Evolutionary conservation across 2,329 filamentous ascomycete species (phyloP).

Genomic region (Tolypocladium album): DNA sequence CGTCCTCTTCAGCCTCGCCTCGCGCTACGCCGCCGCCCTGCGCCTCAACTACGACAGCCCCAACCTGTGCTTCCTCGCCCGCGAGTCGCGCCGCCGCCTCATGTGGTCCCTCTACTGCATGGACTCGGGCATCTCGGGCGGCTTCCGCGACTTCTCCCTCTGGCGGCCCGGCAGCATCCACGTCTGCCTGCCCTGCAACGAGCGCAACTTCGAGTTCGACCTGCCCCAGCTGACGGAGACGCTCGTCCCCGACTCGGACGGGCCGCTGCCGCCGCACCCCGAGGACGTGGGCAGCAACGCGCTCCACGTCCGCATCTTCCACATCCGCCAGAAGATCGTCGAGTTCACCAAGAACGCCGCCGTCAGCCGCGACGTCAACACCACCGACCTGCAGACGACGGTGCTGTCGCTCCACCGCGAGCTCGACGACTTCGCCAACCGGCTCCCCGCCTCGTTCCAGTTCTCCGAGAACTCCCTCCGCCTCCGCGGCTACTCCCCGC

Average conservation of each 20-base stretch:
- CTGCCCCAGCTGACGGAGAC: constrained; percentile 43
- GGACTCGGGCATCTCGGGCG: constrained; percentile 29
- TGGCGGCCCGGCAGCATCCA: constrained; percentile 30
- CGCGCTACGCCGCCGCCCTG: constrained; percentile 30
- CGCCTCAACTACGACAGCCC: constrained; percentile 31
- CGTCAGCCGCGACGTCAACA: constrained; percentile 25
- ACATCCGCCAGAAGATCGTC: constrained; percentile 42
- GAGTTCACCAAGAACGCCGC: constrained; percentile 38
- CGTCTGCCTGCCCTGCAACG: constrained; percentile 29
- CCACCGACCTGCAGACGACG: constrained; percentile 29
- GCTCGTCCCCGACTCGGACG: constrained; percentile 33
- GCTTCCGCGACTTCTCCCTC: constrained; percentile 33
- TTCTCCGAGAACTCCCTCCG: constrained; percentile 47
- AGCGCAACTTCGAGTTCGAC: constrained; percentile 43
- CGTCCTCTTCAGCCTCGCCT: constrained; percentile 31
- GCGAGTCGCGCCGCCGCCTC: constrained; percentile 30
- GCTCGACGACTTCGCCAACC: constrained; percentile 40
- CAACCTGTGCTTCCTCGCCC: constrained; percentile 26
- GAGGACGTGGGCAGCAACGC: constrained; percentile 46
- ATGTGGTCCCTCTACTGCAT: constrained; percentile 35
- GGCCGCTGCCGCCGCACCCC: constrained; percentile 26
- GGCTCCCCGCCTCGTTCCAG: constrained; percentile 43
- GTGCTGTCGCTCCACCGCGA: constrained; percentile 37
- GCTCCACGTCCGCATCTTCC: constrained; percentile 44
- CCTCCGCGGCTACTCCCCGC: constrained; percentile 44